Evolutionary conservation across 1,284 basidiomycete species (phyloP).

Genomic region (Sanguinoderma infundibulare): DNA sequence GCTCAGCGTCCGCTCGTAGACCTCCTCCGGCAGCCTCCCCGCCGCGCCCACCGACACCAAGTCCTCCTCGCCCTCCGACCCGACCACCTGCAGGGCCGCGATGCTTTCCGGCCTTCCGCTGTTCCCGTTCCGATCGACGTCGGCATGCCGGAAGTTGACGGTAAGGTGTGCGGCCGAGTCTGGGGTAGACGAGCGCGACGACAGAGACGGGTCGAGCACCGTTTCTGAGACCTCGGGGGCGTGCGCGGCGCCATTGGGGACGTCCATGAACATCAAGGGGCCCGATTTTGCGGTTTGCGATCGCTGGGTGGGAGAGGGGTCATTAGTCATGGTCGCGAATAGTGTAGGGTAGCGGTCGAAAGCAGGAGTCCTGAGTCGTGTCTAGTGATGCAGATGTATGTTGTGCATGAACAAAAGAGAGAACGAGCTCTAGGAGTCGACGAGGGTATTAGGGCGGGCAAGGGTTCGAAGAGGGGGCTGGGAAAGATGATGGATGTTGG

Average conservation of each 20-base stretch:
- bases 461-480: background rate
- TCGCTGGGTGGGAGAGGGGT: slow-evolving; percentile 13
- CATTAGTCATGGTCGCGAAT: slow-evolving; percentile 16
- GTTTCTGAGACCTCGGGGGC: slow-evolving; percentile 8
- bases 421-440: background rate
- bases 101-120: slow-evolving; percentile 1
- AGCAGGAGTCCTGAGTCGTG: background rate
- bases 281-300: slow-evolving; percentile 6
- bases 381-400: slow-evolving; percentile 5
- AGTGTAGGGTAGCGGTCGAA: background rate
- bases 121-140: slow-evolving; percentile 11
- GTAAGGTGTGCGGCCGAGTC: slow-evolving; percentile 16
- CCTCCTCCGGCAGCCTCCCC: slow-evolving; percentile 48
- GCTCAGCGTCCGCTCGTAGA: slow-evolving; percentile 69
- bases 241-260: background rate
- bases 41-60: slow-evolving; percentile 30
- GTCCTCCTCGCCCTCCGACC: background rate
- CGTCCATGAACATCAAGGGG: slow-evolving; percentile 2
- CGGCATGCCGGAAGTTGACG: slow-evolving; percentile 12
- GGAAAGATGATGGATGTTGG: background rate
- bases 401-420: slow-evolving; percentile 12
- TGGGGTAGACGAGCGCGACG: slow-evolving; percentile 24
- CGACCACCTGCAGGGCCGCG: too few relatives aligned
- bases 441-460: background rate
- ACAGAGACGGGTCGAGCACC: slow-evolving; percentile 10